These are phyloP conservation scores for Fagus sylvatica DNA, from an alignment of 306 rosid species.

Conservation along the genomic window DNA sequence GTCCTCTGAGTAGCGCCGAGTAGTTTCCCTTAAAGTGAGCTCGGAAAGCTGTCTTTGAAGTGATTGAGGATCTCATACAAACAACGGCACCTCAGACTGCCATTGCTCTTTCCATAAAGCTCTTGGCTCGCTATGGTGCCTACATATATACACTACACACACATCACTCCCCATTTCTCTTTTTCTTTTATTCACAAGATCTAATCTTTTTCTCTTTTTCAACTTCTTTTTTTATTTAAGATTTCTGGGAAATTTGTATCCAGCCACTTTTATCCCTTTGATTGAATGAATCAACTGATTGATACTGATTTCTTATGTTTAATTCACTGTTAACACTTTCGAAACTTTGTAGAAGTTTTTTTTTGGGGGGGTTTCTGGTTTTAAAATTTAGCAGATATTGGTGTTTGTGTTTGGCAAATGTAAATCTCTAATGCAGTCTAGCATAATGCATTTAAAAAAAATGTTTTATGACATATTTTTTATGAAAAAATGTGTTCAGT, in stretches of 20 bases:
- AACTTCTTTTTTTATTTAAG: background rate
- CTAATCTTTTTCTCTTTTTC: background rate
- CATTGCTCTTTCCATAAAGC: conserved; percentile 22
- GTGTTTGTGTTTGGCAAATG: no score
- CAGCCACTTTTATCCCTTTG: no score
- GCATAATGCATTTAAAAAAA: no score
- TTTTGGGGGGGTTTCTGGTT: no score
- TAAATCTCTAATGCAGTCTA: no score
- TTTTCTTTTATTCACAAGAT: background rate
- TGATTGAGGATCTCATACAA: conserved; percentile 28
- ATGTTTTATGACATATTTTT: no score
- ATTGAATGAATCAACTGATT: no score
- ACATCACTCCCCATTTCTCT: background rate
- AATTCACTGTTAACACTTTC: no score
- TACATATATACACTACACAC: background rate
- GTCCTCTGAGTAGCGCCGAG: conserved; percentile 7
- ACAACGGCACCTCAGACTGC: conserved; percentile 40
- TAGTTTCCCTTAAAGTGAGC: background rate
- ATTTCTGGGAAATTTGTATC: background rate
- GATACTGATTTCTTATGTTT: no score
- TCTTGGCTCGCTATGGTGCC: conserved; percentile 48
- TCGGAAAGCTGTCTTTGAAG: background rate
- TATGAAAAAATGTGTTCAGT: no score
- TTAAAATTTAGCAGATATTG: no score
- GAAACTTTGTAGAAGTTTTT: no score